Conservation (phyloP, 495 filamentous ascomycete genomes). For the Hypoxylon crocopeplum region DNA sequence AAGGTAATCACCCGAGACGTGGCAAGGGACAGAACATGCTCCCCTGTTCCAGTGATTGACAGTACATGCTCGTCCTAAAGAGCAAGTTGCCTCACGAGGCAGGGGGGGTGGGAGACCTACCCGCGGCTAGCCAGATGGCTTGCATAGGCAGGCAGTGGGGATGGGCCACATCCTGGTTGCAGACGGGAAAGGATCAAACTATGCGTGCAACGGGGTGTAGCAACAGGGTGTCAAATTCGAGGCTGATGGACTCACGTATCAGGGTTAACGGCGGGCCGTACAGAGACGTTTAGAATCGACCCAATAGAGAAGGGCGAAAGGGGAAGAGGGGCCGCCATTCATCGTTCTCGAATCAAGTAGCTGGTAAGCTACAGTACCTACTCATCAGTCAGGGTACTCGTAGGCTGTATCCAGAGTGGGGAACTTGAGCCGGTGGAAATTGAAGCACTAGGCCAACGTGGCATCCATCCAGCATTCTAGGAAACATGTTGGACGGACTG, state of each 20-base stretch:
- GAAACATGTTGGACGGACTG: constrained; percentile 41
- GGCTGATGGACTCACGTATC: constrained; percentile 41
- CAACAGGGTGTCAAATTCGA: constrained; percentile 42
- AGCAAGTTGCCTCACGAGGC: constrained; percentile 41
- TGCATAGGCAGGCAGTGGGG: constrained; percentile 44
- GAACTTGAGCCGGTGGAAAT: constrained; percentile 45
- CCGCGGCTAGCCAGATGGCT: constrained; percentile 45
- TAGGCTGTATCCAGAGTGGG: constrained; percentile 43
- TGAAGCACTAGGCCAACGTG: constrained; percentile 45
- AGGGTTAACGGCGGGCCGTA: constrained; percentile 29
- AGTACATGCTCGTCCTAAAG: constrained; percentile 43
- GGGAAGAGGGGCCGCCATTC: constrained; percentile 24
- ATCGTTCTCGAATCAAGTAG: constrained; percentile 39
- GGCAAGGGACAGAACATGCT: constrained; percentile 43
- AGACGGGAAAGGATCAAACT: constrained; percentile 44
- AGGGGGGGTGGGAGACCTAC: constrained; percentile 31
- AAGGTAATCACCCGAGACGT: constrained; percentile 39
- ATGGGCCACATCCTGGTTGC: constrained; percentile 44
- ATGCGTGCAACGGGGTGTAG: constrained; percentile 41
- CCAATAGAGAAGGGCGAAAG: constrained; percentile 36
- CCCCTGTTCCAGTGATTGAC: constrained; percentile 47
- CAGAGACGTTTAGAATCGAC: constrained; percentile 24
- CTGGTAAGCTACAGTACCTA: constrained; percentile 29
- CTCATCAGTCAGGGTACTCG: constrained; percentile 43
- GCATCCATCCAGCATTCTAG: constrained; percentile 44